phyloP scores from a whole-genome alignment of 345 rosid genomes.

The Heritiera fomes region DNA sequence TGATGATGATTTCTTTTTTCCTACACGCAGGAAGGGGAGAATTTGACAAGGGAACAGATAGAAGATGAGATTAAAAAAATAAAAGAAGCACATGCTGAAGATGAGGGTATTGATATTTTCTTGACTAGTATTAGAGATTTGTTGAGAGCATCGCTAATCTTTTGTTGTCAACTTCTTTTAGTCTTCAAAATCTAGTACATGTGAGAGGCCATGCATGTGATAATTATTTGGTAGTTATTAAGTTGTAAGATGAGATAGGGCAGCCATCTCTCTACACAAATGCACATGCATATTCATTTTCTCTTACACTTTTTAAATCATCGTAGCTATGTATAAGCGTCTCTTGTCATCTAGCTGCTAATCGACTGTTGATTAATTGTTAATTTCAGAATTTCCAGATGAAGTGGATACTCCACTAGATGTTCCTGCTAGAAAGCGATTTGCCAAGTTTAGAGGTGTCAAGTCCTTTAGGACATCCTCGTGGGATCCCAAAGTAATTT shows the following conservation, averaged over 20 bases:
- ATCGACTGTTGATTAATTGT: conserved; percentile 4
- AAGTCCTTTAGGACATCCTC: conserved; percentile 93
- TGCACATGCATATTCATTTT: not conserved
- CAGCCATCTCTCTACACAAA: not conserved
- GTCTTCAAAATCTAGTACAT: not conserved
- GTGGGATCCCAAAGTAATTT: conserved; percentile 89
- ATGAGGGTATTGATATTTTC: conserved; percentile 62
- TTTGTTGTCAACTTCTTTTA: not conserved
- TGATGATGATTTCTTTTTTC: not conserved
- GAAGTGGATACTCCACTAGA: conserved; percentile 93
- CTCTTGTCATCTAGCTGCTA: conserved; percentile 6
- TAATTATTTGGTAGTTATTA: not conserved
- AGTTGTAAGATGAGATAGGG: not conserved
- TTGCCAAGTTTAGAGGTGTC: conserved; percentile 87
- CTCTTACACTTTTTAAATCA: not conserved
- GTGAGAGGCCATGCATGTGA: not conserved
- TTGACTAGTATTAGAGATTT: conserved; percentile 6
- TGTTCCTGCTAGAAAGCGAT: conserved; percentile 84
- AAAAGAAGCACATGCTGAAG: conserved; percentile 87
- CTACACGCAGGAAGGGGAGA: conserved; percentile 73
- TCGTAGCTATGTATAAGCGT: not conserved
- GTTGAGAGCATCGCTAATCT: not conserved
- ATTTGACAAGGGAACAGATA: conserved; percentile 75
- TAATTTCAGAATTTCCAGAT: conserved; percentile 79
- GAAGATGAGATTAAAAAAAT: conserved; percentile 75